Evolutionary conservation across 345 rosid genomes (phyloP), one percentile per base, ranked within the genome.

Genomic region (Populus tremula): DNA sequence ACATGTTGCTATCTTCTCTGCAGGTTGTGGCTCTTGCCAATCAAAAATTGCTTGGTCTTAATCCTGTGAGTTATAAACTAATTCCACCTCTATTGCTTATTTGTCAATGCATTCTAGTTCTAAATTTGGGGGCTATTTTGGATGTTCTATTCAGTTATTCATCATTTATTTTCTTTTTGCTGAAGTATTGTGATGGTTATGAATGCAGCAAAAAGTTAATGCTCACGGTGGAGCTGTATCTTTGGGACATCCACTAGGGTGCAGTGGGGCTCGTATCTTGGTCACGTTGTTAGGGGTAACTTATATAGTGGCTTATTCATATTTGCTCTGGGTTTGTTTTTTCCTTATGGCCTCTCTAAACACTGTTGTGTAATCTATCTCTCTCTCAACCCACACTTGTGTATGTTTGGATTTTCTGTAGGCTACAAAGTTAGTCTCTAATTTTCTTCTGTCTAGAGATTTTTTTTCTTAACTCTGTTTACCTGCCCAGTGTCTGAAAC

Each of bases 11-110:
- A 5, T 73, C 8, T 49, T 78, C 39, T 69, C 17, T 41, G 66
- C 73, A 82, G 79, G 85, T 82, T 27, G 85, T 82, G 63, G 82
- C 77, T 71, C 85, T 82, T 65, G 79, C 85, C 45, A 79, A 82
- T 49, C 77, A 75, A 61, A 78, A 75, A 73, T 79, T 82, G 11
- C 82, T 82, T 33, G 70, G 70, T 59, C 79, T 82, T 47, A 61
- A 82, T 75, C 74, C 75, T 2, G 84, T 82, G 75, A 77, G 84
- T 74, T 39, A 62, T 17, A 12, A 70, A 14, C 31, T 9, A 65
- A 21, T 25, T 56, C 20, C 3, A 10, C 23, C 56, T 21, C 21
- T 33, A 11, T 56, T 47, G 13, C 1, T n/a, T 16, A 21, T 10
- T 71, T 16, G 5, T 17, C 25, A 8, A 5, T 29, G 5, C 31